Percentiles rank a stretch among this genome's conserved stretches.
These are phyloP conservation scores for Pelargonium citronellum DNA, from an alignment of 441 rosid genomes.

Conservation along the genomic window DNA sequence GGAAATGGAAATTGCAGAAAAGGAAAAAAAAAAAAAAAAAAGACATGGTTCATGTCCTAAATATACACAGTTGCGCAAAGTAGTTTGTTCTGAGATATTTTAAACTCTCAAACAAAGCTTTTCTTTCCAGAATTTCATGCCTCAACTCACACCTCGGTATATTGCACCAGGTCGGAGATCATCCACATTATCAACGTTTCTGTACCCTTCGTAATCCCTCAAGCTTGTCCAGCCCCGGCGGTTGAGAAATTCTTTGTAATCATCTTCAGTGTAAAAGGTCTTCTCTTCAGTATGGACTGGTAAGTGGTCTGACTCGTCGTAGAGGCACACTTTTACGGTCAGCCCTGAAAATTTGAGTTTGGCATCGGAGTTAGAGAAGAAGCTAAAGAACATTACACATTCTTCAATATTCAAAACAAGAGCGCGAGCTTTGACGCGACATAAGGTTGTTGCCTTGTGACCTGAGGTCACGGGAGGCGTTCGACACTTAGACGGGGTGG, in stretches of 20 bases:
- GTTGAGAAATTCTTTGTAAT: constrained; percentile 68
- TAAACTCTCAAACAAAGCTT: neutral
- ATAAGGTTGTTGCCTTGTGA: no score
- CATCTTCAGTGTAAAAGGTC: constrained; percentile 79
- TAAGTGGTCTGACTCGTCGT: constrained; percentile 73
- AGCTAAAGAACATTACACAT: neutral
- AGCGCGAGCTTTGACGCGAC: neutral
- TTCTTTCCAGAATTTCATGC: neutral
- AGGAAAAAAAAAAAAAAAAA: no score
- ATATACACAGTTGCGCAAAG: neutral
- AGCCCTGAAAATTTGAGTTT: constrained; percentile 48
- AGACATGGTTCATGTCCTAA: neutral
- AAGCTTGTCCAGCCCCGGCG: constrained; percentile 72
- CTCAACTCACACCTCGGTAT: constrained; percentile 65
- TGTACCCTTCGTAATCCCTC: constrained; percentile 75
- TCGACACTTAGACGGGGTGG: no score
- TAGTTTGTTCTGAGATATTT: no score
- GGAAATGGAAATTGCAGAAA: neutral
- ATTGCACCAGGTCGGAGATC: constrained; percentile 76
- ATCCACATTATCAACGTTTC: constrained; percentile 75
- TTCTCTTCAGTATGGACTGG: constrained; percentile 86
- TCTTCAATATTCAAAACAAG: neutral
- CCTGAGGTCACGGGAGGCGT: no score
- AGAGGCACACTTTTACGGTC: constrained; percentile 68
- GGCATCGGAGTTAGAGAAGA: neutral